Conservation (phyloP, 2,329 filamentous ascomycete species). For the Chaetoscypha palmicola region DNA sequence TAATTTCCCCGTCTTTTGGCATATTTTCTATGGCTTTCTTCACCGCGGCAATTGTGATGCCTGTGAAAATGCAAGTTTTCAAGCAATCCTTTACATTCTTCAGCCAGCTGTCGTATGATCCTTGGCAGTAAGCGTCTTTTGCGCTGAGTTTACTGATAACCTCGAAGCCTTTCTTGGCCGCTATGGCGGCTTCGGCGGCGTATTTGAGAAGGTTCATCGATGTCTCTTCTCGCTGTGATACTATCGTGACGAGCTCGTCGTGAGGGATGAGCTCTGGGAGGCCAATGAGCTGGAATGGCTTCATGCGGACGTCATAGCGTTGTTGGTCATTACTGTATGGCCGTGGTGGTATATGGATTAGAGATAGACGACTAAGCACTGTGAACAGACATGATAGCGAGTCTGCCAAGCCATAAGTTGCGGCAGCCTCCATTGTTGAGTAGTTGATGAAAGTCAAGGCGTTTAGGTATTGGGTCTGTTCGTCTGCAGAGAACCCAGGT, state of each 20-base stretch:
- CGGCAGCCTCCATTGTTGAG: slow-evolving; percentile 57
- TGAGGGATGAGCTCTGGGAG: slow-evolving; percentile 51
- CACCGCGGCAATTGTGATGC: slow-evolving; percentile 54
- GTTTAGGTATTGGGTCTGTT: slow-evolving; percentile 40
- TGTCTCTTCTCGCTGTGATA: slow-evolving; percentile 36
- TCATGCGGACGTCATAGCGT: slow-evolving; percentile 64
- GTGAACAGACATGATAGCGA: slow-evolving; percentile 47
- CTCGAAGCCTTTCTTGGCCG: slow-evolving; percentile 48
- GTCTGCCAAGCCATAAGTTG: slow-evolving; percentile 47
- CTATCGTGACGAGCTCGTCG: slow-evolving; percentile 42
- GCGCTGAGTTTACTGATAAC: slow-evolving; percentile 45
- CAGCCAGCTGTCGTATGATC: slow-evolving; percentile 56
- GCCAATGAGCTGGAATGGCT: slow-evolving; percentile 55
- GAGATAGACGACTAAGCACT: slow-evolving; percentile 35
- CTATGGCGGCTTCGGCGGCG: slow-evolving; percentile 29
- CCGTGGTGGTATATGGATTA: slow-evolving; percentile 35
- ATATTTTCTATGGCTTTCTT: slow-evolving; percentile 46
- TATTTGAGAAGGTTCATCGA: slow-evolving; percentile 30
- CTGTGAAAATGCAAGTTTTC: slow-evolving; percentile 64
- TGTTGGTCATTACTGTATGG: slow-evolving; percentile 51
- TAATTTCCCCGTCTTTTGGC: slow-evolving; percentile 21
- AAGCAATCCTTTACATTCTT: slow-evolving; percentile 52
- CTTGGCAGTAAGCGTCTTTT: slow-evolving; percentile 47
- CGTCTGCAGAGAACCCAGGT: slow-evolving; percentile 11
- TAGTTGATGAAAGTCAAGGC: slow-evolving; percentile 51